Base-by-base conservation (phyloP, 1,139 yeast species). In the Scheffersomyces parashehatae region DNA sequence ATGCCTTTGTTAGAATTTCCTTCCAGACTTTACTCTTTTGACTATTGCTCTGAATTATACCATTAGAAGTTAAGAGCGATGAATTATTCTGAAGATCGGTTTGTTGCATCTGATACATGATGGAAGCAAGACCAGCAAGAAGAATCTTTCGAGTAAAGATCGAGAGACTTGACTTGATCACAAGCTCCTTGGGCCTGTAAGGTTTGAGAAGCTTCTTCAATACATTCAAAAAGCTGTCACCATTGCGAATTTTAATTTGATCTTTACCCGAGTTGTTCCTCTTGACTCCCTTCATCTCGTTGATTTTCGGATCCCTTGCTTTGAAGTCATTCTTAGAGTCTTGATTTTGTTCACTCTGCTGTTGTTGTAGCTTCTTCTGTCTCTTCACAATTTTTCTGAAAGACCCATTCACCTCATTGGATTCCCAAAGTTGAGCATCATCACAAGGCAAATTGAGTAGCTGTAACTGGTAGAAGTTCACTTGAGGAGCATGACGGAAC, bases 21-120 rank as follows among this genome's bases (percentile, higher is more conserved):
- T 56, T 56, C 64, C 64, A 60, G 6, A 49, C 37, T 26, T 48
- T 52, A 32, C 46, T 50, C n/a, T 49, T 40, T 29, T 47, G 54
- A 26, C 42, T 45, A 30, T 48, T 44, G 24, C 46, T 39, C 36
- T 44, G 52, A 13, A 45, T 44, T 10, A 50, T 50, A 2, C 60
- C 64, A 33, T 58, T 53, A 20, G 60, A 52, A 14, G 73, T 60
- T 3, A 70, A 54, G 62, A 77, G 77, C 4, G 76, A 68, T 5
- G 77, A 67, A 35, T 73, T 65, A 28, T 73, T 75, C 59, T 81
- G 89, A 38, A 79, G 58, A 54, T 84, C 93, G 14, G 81, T 68
- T 58, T 86, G 93, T 58, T 86, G 91, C 79, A 87, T 79, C 64
- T 86, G 88, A 53, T 79, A 74, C 77, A 85, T 73, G 16, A 87